Evolutionary conservation across 2,329 filamentous ascomycete genomes (phyloP), one percentile per base, ranked within the genome.

Genomic region (Davidsoniella neocaledoniae): DNA sequence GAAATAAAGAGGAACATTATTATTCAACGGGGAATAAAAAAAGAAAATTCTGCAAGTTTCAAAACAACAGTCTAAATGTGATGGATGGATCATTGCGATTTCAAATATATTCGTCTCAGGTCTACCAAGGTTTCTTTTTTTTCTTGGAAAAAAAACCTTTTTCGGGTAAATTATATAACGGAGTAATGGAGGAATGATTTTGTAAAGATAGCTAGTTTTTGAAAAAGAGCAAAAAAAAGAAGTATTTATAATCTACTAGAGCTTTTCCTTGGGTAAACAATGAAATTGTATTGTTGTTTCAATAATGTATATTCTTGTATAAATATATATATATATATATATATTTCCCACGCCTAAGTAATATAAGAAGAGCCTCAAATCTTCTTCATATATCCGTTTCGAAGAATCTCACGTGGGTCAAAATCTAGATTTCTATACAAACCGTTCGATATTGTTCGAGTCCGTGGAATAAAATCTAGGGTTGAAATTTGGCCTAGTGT

Each of bases 401-500:
- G 61, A 29, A 67, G 60, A 43, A 69, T 56, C 7, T 58, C 55
- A 16, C 62, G 58, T 16, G 66, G 65, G 43, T 68, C 63, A 50
- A 69, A 68, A 0, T 66, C 67, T 25, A 68, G 58, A 45, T 66
- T 62, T 55, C 67, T 61, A 59, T 70, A 65, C 57, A 66, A 48
- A 53, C 38, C 38, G 17, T 14, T 46, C 37, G 56, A 46, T 17
- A 57, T 58, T 33, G 29, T 33, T 10, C 29, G 29, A 9, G 12
- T 33, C 29, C 29, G 29, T 33, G 9, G 29, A 9, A 33, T 9
- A 4, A 33, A 33, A 10, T 9, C 12, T 4, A 33, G 8, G 8
- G 8, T 33, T 33, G 29, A 9, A 10, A 9, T 12, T 33, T 33
- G 9, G 6, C 12, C 12, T 12, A 33, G 2, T 12, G 12, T 33